These are phyloP conservation scores for Trametes sanguinea DNA, from an alignment of 768 basidiomycete species.

Conservation along the genomic window DNA sequence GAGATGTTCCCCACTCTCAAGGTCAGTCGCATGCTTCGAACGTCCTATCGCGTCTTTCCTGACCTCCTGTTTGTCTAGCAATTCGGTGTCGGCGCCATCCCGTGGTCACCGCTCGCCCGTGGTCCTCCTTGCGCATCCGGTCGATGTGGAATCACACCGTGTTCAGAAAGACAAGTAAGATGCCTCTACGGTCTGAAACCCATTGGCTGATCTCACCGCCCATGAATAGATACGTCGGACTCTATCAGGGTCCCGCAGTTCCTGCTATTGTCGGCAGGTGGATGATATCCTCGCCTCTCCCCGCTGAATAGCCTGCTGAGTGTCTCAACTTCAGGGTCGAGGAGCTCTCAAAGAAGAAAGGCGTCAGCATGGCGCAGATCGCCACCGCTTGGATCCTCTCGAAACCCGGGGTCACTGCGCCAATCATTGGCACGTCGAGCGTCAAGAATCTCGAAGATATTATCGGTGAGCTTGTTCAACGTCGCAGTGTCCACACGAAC, in stretches of 20 bases:
- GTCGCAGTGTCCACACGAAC: too few species aligned
- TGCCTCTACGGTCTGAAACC: too few species aligned
- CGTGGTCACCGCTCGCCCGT: slow-evolving; percentile 41
- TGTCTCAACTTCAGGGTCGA: slow-evolving; percentile 33
- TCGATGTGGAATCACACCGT: slow-evolving; percentile 25
- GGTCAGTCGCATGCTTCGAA: slow-evolving; percentile 23
- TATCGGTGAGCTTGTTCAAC: slow-evolving; percentile 25
- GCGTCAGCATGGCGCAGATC: slow-evolving; percentile 44
- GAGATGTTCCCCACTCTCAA: slow-evolving; percentile 56
- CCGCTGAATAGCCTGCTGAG: background rate
- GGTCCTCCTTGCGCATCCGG: slow-evolving; percentile 36
- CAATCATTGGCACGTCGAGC: slow-evolving; percentile 44
- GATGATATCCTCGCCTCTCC: background rate
- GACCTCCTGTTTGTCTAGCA: slow-evolving; percentile 11
- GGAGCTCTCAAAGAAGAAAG: slow-evolving; percentile 42
- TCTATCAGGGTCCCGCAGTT: slow-evolving; percentile 21
- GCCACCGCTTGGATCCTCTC: slow-evolving; percentile 40
- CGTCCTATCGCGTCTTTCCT: background rate
- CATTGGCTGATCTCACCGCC: too few species aligned
- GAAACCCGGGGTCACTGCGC: slow-evolving; percentile 37
- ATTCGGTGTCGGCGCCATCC: slow-evolving; percentile 37
- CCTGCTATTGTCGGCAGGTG: slow-evolving; percentile 26
- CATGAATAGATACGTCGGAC: background rate
- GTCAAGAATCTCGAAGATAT: slow-evolving; percentile 44
- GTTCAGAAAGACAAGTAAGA: slow-evolving; percentile 25